Percentiles rank a stretch among this genome's conserved stretches.
Evolutionary conservation across 2,329 filamentous ascomycete species (phyloP).

Genomic region (Ilyonectria sp.): DNA sequence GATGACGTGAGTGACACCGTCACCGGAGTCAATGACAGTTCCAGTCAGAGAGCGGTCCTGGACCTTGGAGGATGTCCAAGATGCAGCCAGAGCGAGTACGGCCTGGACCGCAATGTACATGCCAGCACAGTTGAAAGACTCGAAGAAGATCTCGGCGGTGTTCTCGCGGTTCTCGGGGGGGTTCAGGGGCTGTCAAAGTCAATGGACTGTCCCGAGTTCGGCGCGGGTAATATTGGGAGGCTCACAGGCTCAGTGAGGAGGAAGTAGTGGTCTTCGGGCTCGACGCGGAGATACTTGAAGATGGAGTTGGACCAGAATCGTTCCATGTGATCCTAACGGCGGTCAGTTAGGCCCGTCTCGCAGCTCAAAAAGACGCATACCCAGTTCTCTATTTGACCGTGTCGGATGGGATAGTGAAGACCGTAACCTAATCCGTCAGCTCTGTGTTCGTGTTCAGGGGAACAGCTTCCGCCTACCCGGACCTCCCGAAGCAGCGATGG

Average conservation of each 20-base stretch:
- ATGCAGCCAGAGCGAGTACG: slow-evolving; percentile 94
- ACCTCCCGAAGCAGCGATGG: slow-evolving; percentile 84
- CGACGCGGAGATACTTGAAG: slow-evolving; percentile 98
- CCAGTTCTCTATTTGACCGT: slow-evolving; percentile 99
- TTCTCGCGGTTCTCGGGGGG: slow-evolving; percentile 99
- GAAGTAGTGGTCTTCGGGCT: slow-evolving; percentile 99
- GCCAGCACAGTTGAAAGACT: slow-evolving; percentile 99
- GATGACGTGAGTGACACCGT: slow-evolving; percentile 99
- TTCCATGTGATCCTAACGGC: slow-evolving; percentile 92
- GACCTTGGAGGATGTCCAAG: slow-evolving; percentile 98
- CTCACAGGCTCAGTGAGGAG: slow-evolving; percentile 95
- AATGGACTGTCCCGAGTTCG: slow-evolving; percentile 30
- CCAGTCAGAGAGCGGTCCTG: slow-evolving; percentile 96
- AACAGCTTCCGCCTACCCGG: slow-evolving; percentile 71
- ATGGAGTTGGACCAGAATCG: slow-evolving; percentile 99
- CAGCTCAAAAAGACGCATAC: slow-evolving; percentile 63
- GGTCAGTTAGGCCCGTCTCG: slow-evolving; percentile 47
- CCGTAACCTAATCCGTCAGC: slow-evolving; percentile 79
- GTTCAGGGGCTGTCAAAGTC: slow-evolving; percentile 82
- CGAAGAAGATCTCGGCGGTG: slow-evolving; percentile 99
- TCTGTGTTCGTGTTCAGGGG: slow-evolving; percentile 15
- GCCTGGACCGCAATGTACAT: slow-evolving; percentile 99
- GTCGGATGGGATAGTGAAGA: slow-evolving; percentile 96
- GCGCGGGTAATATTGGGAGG: slow-evolving; percentile 5
- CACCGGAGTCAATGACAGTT: slow-evolving; percentile 98